Evolutionary conservation across 1,284 basidiomycete species (phyloP).

Genomic region (Sanghuangporus weigelae): DNA sequence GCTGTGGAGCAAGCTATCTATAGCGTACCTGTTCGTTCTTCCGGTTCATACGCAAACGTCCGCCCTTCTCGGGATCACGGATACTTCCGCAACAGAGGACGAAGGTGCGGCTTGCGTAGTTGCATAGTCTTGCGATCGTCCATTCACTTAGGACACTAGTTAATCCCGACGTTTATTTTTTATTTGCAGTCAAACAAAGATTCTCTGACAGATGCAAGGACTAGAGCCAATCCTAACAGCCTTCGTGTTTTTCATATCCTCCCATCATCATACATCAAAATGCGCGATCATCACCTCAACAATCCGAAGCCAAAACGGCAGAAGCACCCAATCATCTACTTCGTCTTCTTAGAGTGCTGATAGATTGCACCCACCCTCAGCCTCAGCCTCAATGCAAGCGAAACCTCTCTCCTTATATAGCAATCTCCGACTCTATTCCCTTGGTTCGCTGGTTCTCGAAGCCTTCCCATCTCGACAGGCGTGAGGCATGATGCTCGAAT

Average conservation of each 20-base stretch:
- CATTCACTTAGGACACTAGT: too few relatives aligned
- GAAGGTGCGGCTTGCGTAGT: too few relatives aligned
- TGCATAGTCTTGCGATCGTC: too few relatives aligned
- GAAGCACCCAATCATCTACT: too few relatives aligned
- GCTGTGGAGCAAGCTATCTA: background rate
- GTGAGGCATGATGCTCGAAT: background rate
- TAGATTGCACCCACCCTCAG: too few relatives aligned
- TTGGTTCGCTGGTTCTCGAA: background rate
- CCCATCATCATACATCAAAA: background rate
- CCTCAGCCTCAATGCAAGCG: too few relatives aligned
- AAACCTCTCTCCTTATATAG: background rate
- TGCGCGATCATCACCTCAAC: background rate
- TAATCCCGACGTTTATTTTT: too few relatives aligned
- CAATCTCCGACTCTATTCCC: background rate
- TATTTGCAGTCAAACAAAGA: too few relatives aligned
- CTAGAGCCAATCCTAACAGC: background rate
- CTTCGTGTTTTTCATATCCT: background rate
- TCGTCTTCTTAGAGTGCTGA: too few relatives aligned
- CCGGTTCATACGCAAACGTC: background rate
- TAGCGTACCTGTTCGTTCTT: background rate
- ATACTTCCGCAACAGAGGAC: too few relatives aligned
- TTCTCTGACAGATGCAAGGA: too few relatives aligned
- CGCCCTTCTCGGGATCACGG: background rate
- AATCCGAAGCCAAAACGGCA: too few relatives aligned
- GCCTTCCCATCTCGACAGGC: background rate